Base-by-base conservation (phyloP, 176 grass and related monocot species). In the Carex pumila region DNA sequence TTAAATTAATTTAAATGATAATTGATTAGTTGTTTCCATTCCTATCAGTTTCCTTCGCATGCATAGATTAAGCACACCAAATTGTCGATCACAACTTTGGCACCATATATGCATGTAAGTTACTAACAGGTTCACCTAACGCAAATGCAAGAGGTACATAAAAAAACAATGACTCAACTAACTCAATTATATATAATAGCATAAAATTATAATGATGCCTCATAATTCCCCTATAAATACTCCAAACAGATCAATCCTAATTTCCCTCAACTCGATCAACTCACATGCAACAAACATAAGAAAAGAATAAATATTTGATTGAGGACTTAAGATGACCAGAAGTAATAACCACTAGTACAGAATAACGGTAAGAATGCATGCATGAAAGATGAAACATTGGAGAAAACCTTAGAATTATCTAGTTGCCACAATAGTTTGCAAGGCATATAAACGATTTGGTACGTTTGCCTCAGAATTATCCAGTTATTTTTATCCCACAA, bases 361-460 rank as follows among this genome's bases (percentile, higher is more conserved):
- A 41, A 41, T 41, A 41, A 41, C 83, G 91, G 89, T 61, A 98
- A 86, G 84, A 90, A 86, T 74, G 73, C 88, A 83, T 94, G 93
- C 87, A 87, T 75, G 12, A 98, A 94, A 81, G 95, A 93, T 34
- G 93, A 90, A 87, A 89, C 91, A 66, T 71, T 94, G 85, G 92
- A 98, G 55, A 98, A 98, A 70, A 85, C 91, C 34, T 83, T 98
- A 84, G 89, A 83, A 34, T 34, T 34, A 34, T 34, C 32, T 2
- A 34, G 32, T 34, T 34, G 32, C 32, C 32, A 34, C 32, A 34
- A 34, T 34, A 34, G 32, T 34, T 34, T 34, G 32, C 32, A 34
- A 34, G 2, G 32, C 1, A 34, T 34, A 34, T 34, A 34, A 1
- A 34, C 32, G 32, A 34, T 34, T 34, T 34, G 32, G 32, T 34